Evolutionary conservation across 2,329 filamentous ascomycete species (phyloP).

Genomic region (Penicillium capsulatum): DNA sequence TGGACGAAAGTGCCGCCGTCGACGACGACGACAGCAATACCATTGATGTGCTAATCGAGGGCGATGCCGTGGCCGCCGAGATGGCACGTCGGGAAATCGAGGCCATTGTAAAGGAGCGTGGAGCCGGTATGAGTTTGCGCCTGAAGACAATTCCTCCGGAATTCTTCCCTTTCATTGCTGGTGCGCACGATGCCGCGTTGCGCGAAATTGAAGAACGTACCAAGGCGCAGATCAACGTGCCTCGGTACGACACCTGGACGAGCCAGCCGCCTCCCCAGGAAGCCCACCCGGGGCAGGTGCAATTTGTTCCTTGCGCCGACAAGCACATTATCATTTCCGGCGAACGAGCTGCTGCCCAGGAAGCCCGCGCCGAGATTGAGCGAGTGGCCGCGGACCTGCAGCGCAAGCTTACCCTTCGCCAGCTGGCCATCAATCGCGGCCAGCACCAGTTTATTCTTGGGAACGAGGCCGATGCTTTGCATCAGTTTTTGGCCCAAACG

Average conservation of each 20-base stretch:
- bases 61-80: conserved; percentile 81
- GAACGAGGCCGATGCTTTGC: conserved; percentile 69
- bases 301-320: conserved; percentile 67
- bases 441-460: conserved; percentile 95
- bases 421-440: conserved; percentile 76
- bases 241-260: conserved; percentile 71
- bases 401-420: conserved; percentile 69
- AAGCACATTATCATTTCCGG: conserved; percentile 81
- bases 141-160: conserved; percentile 81
- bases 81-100: conserved; percentile 79
- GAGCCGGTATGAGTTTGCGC: conserved; percentile 74
- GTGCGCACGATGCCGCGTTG: conserved; percentile 65
- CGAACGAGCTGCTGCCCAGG: conserved; percentile 76
- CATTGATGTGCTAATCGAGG: conserved; percentile 84
- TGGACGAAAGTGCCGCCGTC: conserved; percentile 61
- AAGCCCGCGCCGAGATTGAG: conserved; percentile 76
- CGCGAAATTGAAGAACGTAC: conserved; percentile 66
- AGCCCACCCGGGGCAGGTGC: conserved; percentile 60
- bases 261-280: conserved; percentile 62
- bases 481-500: conserved; percentile 85
- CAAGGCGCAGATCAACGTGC: conserved; percentile 76
- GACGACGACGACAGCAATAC: conserved; percentile 74
- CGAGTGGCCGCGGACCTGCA: conserved; percentile 70
- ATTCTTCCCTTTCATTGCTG: conserved; percentile 93
- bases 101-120: conserved; percentile 80